These are phyloP conservation scores for Lactarius psammicola DNA, from an alignment of 768 basidiomycete genomes.

Conservation along the genomic window DNA sequence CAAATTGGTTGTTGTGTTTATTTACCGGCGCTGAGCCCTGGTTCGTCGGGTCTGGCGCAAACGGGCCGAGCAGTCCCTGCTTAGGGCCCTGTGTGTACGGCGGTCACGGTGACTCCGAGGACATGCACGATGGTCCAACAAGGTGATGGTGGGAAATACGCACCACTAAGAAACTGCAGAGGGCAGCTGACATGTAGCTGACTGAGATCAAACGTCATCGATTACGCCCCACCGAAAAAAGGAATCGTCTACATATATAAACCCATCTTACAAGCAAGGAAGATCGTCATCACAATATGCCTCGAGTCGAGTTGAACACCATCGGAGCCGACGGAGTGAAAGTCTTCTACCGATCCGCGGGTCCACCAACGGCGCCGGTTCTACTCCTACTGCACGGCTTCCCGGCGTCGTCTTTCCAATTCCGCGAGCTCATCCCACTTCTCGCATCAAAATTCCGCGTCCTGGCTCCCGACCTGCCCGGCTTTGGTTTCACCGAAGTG, in stretches of 20 bases:
- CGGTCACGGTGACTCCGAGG: too few relatives aligned
- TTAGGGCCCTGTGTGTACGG: too few relatives aligned
- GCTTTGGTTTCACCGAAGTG: constrained; percentile 49
- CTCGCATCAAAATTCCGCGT: constrained; percentile 44
- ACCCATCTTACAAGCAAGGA: not conserved
- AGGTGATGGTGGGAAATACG: not conserved
- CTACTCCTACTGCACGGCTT: constrained; percentile 51
- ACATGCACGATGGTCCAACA: too few relatives aligned
- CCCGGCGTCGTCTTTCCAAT: constrained; percentile 50
- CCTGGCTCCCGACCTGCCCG: constrained; percentile 52
- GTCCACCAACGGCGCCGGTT: constrained; percentile 34
- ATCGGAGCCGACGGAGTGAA: constrained; percentile 38
- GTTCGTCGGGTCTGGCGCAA: constrained; percentile 82
- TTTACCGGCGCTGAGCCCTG: constrained; percentile 62
- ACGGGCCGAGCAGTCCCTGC: constrained; percentile 42
- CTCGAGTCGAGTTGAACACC: constrained; percentile 30
- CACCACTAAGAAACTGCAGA: not conserved
- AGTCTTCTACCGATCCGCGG: constrained; percentile 47
- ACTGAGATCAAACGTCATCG: not conserved
- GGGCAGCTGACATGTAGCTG: not conserved
- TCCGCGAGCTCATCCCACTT: constrained; percentile 45
- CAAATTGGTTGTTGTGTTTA: not conserved
- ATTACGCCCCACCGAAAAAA: not conserved
- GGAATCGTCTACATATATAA: not conserved
- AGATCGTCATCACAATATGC: constrained; percentile 2